These are phyloP conservation scores for Saccharomyces cerevisiae DNA, from an alignment of 805 yeast genomes.

Conservation along the genomic window DNA sequence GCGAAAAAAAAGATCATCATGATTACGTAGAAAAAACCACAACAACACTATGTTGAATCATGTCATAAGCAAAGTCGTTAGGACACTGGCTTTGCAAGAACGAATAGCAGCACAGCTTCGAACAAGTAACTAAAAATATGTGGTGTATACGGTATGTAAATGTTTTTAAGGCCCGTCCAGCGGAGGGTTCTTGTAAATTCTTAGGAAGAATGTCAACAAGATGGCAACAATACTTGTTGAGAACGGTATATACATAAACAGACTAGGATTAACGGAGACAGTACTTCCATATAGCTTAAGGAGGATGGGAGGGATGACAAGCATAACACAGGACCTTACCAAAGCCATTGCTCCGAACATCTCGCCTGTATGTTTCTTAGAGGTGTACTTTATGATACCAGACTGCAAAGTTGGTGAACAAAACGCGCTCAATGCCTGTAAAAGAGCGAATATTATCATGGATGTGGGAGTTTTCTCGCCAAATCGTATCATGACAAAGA, in stretches of 20 bases:
- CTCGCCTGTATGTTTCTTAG: constrained; percentile 56
- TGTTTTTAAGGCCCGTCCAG: not conserved
- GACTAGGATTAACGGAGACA: constrained; percentile 32
- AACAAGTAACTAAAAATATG: not conserved
- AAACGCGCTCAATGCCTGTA: constrained; percentile 43
- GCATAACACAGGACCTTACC: constrained; percentile 41
- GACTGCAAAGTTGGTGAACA: constrained; percentile 53
- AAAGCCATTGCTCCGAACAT: constrained; percentile 63
- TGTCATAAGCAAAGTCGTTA: not conserved
- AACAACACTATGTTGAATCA: not conserved
- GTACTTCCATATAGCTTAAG: constrained; percentile 42
- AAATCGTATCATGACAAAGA: constrained; percentile 24
- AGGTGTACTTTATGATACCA: constrained; percentile 51
- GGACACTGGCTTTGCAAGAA: not conserved
- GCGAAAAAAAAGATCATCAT: not conserved
- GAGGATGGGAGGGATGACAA: constrained; percentile 42
- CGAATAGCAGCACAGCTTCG: not conserved
- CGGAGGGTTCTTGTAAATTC: not conserved
- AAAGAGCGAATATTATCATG: constrained; percentile 26
- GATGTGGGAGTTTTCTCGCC: constrained; percentile 12
- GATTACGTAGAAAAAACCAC: not conserved
- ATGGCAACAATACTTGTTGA: constrained; percentile 11
- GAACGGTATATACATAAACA: constrained; percentile 30
- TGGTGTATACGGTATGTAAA: not conserved
- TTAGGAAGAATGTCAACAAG: constrained; percentile 14